Evolutionary conservation across 306 rosid species (phyloP).

Genomic region (Medicago ruthenica): DNA sequence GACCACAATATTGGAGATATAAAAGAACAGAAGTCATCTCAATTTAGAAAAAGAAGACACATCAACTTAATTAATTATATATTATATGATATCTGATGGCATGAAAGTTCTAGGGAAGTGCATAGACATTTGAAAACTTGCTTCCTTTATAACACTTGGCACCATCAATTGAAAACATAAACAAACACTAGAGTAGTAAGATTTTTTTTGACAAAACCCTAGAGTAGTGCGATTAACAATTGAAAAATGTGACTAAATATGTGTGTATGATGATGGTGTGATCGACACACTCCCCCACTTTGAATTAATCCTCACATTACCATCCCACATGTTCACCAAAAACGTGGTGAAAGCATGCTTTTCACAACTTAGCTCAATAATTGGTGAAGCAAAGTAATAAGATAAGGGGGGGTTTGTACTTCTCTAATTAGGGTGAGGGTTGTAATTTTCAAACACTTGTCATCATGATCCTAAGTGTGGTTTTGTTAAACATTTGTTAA

Average conservation of each 20-base stretch:
- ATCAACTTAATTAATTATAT: constrained; percentile 35
- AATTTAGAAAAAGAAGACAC: constrained; percentile 44
- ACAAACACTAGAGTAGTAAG: constrained; percentile 46
- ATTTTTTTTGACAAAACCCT: not conserved
- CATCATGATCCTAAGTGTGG: constrained; percentile 42
- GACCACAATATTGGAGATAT: constrained; percentile 46
- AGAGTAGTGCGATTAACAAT: constrained; percentile 34
- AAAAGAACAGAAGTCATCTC: constrained; percentile 38
- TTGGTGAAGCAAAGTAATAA: constrained; percentile 55
- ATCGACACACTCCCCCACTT: constrained; percentile 38
- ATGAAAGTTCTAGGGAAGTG: constrained; percentile 49
- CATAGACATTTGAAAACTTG: constrained; percentile 38
- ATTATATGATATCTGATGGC: constrained; percentile 28
- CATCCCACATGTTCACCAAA: constrained; percentile 66
- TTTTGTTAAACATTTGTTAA: not conserved
- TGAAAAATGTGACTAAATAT: constrained; percentile 43
- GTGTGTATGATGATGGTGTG: constrained; percentile 58
- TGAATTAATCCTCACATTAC: constrained; percentile 40
- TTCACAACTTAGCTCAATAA: constrained; percentile 58
- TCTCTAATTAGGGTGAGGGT: constrained; percentile 39
- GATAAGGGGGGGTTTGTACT: constrained; percentile 32
- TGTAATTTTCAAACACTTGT: constrained; percentile 38
- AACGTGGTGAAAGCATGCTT: constrained; percentile 55
- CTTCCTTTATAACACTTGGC: constrained; percentile 44
- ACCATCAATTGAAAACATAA: constrained; percentile 51